Evolutionary conservation across 164 flowering plant genomes (phyloP).

Genomic region (Buxus sempervirens): DNA sequence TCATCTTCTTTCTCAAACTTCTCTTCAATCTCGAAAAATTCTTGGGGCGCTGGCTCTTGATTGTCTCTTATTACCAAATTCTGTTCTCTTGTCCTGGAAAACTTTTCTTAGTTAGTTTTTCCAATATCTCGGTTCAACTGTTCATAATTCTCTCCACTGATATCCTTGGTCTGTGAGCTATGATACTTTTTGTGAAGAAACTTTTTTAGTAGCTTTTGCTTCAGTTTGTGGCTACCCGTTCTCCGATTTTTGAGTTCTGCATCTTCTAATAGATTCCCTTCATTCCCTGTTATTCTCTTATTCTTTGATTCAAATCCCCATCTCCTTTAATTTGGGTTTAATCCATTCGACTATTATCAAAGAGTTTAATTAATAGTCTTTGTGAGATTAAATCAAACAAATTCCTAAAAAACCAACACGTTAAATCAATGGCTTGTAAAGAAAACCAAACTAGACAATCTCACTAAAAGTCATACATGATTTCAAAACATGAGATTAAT

Average conservation of each 20-base stretch:
- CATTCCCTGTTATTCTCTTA: constrained; percentile 8
- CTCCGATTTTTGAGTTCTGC: constrained; percentile 8
- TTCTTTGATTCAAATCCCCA: constrained; percentile 4
- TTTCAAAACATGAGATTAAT: too few relatives aligned
- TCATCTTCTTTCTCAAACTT: background rate
- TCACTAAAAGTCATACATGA: too few relatives aligned
- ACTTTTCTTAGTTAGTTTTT: constrained; percentile 2
- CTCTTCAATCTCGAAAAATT: background rate
- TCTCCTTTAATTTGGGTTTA: too few relatives aligned
- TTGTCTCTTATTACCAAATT: background rate
- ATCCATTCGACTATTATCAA: too few relatives aligned
- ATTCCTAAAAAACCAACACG: too few relatives aligned
- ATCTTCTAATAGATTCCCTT: constrained; percentile 8
- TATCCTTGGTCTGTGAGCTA: constrained; percentile 15
- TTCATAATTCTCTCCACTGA: background rate
- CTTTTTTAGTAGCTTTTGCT: constrained; percentile 36
- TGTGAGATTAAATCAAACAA: too few relatives aligned
- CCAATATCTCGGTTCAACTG: constrained; percentile 4
- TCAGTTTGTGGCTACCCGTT: constrained; percentile 22
- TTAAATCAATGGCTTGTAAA: too few relatives aligned
- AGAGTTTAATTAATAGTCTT: too few relatives aligned
- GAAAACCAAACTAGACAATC: too few relatives aligned
- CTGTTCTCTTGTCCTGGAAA: constrained; percentile 2
- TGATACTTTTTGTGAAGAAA: constrained; percentile 41
- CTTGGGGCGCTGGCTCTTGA: constrained; percentile 1